Evolutionary conservation across 2,329 filamentous ascomycete species (phyloP), one percentile per base, ranked within the genome.

Genomic region (Furcasterigmium furcatum): DNA sequence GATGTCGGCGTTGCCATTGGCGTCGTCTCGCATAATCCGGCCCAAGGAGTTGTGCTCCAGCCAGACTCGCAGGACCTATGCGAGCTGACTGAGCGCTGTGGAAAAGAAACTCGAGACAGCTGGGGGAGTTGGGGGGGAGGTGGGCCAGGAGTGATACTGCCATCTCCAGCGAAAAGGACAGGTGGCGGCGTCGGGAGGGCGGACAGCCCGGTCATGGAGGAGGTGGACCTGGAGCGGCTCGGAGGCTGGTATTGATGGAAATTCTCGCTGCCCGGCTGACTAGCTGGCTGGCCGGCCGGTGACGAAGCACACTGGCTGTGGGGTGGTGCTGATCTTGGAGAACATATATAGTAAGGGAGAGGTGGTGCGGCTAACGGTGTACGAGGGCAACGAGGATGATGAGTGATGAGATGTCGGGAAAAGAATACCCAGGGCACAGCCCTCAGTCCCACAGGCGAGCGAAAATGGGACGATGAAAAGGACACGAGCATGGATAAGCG

Each of bases 71-170:
- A 45, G 18, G 60, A 66, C 14, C 52, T 63, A 10, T 54, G 53
- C 20, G 58, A 63, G 3, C 50, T 63, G 44, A 64, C 63, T 3
- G 59, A 63, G 44, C 52, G 58, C 16, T 60, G 60, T n/a, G 55
- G 50, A 9, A 53, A 52, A n/a, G 58, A 64, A 16, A 47, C 53
- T 14, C 51, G 59, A 6, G 59, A 58, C 24, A 65, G 65, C 43
- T 65, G 64, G 63, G 63, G 64, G 1, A 65, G 61, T 42, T 64
- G 62, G 59, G 53, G 57, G 41, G 51, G 44, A 3, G 34, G 25
- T 9, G 18, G 43, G 22, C 38, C 44, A 16, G 44, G 38, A 4
- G 19, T 44, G 10, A 41, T 38, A 10, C 5, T 19, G 38, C 35
- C 35, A 21, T 48, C 48, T 6, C 39, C 45, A 29, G 41, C 52